Percentiles rank a stretch among this genome's conserved stretches.
Conservation (phyloP, 164 flowering plant genomes). For the Berberis thunbergii region DNA sequence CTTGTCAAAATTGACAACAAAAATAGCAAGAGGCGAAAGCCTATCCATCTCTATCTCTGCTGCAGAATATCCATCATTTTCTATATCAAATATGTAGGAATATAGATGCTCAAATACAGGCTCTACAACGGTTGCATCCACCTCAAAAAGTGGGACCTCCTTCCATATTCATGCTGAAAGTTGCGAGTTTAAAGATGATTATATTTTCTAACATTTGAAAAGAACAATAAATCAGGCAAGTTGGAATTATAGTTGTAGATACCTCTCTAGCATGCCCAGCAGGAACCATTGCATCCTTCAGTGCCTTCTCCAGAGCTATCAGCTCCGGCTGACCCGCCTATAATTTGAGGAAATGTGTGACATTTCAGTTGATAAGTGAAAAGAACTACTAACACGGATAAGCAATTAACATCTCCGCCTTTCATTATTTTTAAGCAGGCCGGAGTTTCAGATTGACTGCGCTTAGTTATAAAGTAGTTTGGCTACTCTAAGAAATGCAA, state of each 20-base stretch:
- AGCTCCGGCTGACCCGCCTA: conserved; percentile 88
- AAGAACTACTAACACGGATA: neutral
- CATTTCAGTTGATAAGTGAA: neutral
- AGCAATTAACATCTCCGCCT: neutral
- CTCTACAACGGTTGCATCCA: too few relatives aligned
- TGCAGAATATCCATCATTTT: too few relatives aligned
- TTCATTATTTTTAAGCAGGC: neutral
- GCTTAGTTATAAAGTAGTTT: too few relatives aligned
- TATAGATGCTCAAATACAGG: too few relatives aligned
- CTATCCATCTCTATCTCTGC: too few relatives aligned
- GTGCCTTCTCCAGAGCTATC: conserved; percentile 75
- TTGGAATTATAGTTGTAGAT: conserved; percentile 2
- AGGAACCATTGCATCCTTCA: conserved; percentile 79
- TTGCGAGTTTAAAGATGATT: neutral
- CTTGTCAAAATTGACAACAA: too few relatives aligned
- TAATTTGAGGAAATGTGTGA: neutral
- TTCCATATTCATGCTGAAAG: neutral
- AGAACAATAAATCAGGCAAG: neutral
- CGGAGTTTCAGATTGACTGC: too few relatives aligned
- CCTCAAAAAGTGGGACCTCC: neutral
- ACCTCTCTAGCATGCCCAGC: conserved; percentile 94
- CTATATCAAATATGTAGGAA: too few relatives aligned
- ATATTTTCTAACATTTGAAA: conserved; percentile 2
- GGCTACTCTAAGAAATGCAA: too few relatives aligned
- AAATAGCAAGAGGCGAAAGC: too few relatives aligned